A percentile compares a stretch with the other conserved stretches of the same genome.
These are phyloP conservation scores for Astrothelium subdiscretum DNA, from an alignment of 495 filamentous ascomycete species.

Conservation along the genomic window DNA sequence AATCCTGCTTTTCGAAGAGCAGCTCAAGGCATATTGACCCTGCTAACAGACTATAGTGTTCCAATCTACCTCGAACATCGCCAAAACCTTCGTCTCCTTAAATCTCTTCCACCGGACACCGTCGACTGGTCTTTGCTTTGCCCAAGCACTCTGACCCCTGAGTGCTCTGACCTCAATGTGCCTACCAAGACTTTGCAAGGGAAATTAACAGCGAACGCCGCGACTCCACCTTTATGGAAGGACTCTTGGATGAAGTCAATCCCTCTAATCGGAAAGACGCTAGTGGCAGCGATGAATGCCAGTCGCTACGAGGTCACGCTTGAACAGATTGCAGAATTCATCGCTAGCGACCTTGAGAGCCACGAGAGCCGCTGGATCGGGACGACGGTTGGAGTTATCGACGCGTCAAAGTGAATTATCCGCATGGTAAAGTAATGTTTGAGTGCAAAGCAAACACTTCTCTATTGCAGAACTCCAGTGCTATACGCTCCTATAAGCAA, in stretches of 20 bases:
- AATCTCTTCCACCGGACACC: constrained; percentile 10
- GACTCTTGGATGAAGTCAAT: constrained; percentile 15
- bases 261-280: constrained; percentile 9
- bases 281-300: constrained; percentile 11
- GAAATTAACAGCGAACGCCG: constrained; percentile 8
- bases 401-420: constrained; percentile 1
- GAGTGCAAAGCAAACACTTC: background rate
- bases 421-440: background rate
- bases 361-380: constrained; percentile 4
- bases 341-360: constrained; percentile 2
- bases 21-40: background rate
- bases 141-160: constrained; percentile 12
- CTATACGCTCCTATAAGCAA: background rate
- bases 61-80: constrained; percentile 17
- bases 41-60: constrained; percentile 10
- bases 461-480: background rate
- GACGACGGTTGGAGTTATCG: constrained; percentile 4
- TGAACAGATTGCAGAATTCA: constrained; percentile 9
- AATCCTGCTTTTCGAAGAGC: background rate
- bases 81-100: constrained; percentile 10
- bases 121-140: constrained; percentile 18
- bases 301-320: constrained; percentile 10
- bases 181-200: constrained; percentile 2
- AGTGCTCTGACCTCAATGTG: constrained; percentile 10
- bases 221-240: constrained; percentile 3